These are phyloP conservation scores for Daldinia loculata DNA, from an alignment of 495 filamentous ascomycete genomes.

Conservation along the genomic window DNA sequence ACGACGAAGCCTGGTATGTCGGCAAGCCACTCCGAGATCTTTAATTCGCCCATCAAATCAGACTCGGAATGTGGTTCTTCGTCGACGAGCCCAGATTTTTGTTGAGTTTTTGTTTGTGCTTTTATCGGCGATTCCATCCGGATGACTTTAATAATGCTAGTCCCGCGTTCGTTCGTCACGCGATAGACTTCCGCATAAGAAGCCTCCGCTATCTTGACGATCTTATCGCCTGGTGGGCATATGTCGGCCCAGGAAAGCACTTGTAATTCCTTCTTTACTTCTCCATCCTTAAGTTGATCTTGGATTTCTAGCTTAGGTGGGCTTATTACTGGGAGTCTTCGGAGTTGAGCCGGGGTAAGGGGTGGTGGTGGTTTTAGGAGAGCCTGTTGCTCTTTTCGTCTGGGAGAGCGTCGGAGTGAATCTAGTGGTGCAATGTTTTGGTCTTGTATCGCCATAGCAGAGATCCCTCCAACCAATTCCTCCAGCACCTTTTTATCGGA, in stretches of 20 bases:
- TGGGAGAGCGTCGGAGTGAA: slow-evolving; percentile 23
- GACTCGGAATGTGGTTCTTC: slow-evolving; percentile 57
- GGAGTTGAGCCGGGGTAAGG: slow-evolving; percentile 13
- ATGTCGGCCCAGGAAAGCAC: slow-evolving; percentile 61
- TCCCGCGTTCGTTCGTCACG: slow-evolving; percentile 58
- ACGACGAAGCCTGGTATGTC: slow-evolving; percentile 88
- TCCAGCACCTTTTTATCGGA: slow-evolving; percentile 4
- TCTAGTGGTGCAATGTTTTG: slow-evolving; percentile 18
- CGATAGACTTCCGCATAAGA: slow-evolving; percentile 76
- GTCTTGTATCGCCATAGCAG: slow-evolving; percentile 36
- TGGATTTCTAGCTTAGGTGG: background rate
- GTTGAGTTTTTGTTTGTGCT: slow-evolving; percentile 56
- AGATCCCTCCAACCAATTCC: slow-evolving; percentile 25
- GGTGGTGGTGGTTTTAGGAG: slow-evolving; percentile 19
- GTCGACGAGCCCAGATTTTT: slow-evolving; percentile 56
- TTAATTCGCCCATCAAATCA: slow-evolving; percentile 66
- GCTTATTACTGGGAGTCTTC: slow-evolving; percentile 4
- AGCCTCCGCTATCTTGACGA: slow-evolving; percentile 74
- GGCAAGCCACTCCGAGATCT: slow-evolving; percentile 77
- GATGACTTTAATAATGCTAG: slow-evolving; percentile 63
- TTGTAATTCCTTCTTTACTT: slow-evolving; percentile 38
- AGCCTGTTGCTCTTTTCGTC: slow-evolving; percentile 33
- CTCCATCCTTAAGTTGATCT: slow-evolving; percentile 8
- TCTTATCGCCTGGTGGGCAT: slow-evolving; percentile 56
- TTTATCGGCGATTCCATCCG: slow-evolving; percentile 58